phyloP scores from a whole-genome alignment of 2,329 filamentous ascomycete genomes.

The Ilyonectria destructans region DNA sequence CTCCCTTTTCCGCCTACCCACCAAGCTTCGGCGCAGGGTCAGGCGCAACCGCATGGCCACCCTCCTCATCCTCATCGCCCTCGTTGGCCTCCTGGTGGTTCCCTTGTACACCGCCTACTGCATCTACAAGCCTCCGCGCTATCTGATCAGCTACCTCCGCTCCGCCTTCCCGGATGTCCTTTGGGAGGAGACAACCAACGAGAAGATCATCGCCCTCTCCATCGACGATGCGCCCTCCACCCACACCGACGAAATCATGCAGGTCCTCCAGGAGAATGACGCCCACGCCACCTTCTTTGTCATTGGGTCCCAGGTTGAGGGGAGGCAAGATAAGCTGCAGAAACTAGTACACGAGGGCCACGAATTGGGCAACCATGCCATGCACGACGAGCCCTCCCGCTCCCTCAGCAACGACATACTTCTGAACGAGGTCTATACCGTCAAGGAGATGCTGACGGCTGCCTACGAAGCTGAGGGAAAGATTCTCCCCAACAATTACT shows the following conservation, averaged over 20 bases:
- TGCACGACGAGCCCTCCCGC: constrained; percentile 86
- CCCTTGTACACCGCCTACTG: constrained; percentile 71
- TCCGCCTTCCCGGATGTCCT: constrained; percentile 84
- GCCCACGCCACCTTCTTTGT: constrained; percentile 91
- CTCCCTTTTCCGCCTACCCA: constrained; percentile 69
- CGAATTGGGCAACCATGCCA: constrained; percentile 90
- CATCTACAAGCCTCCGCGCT: constrained; percentile 86
- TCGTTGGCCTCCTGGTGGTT: constrained; percentile 56
- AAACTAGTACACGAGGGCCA: constrained; percentile 74
- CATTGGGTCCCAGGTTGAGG: constrained; percentile 83
- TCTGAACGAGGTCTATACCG: constrained; percentile 73
- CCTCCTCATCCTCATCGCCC: constrained; percentile 60
- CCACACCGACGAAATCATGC: constrained; percentile 80
- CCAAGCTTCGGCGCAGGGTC: constrained; percentile 71
- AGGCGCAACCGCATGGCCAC: constrained; percentile 73
- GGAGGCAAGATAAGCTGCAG: constrained; percentile 68
- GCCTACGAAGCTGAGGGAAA: constrained; percentile 68
- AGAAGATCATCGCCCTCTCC: constrained; percentile 84
- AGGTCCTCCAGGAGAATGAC: constrained; percentile 75
- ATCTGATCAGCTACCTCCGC: constrained; percentile 80
- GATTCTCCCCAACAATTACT: constrained; percentile 74
- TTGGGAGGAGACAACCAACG: constrained; percentile 74
- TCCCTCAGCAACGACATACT: constrained; percentile 74
- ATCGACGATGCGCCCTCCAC: constrained; percentile 89
- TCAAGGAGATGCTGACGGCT: constrained; percentile 73